Conservation (phyloP, 768 basidiomycete species). For the Termitomyces sp. region DNA sequence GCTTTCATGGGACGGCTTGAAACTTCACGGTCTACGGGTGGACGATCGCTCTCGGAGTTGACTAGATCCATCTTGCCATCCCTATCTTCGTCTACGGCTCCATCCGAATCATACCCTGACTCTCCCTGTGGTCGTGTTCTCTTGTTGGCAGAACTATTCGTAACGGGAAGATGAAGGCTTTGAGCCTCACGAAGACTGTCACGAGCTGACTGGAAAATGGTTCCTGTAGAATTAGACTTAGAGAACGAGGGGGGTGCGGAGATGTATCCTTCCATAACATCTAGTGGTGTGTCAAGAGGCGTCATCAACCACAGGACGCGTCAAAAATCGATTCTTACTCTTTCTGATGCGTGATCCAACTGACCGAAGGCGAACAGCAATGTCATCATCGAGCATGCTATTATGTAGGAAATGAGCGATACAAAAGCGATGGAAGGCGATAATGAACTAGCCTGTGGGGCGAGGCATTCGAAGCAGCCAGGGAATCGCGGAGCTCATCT, state of each 20-base stretch:
- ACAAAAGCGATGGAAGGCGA: not conserved
- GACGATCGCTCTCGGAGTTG: slow-evolving; percentile 5
- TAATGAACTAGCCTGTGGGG: slow-evolving; percentile 11
- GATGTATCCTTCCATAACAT: slow-evolving; percentile 56
- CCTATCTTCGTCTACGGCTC: slow-evolving; percentile 18
- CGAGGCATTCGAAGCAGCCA: slow-evolving; percentile 10
- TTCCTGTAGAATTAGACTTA: slow-evolving; percentile 32
- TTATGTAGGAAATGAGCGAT: slow-evolving; percentile 12
- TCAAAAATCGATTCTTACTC: slow-evolving; percentile 32
- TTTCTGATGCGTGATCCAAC: slow-evolving; percentile 56
- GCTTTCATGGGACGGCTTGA: slow-evolving; percentile 31
- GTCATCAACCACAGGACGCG: slow-evolving; percentile 7
- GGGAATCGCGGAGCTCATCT: slow-evolving; percentile 16
- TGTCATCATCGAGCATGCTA: slow-evolving; percentile 41
- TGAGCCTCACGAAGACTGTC: slow-evolving; percentile 49
- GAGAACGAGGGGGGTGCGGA: slow-evolving; percentile 32
- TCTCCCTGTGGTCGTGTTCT: slow-evolving; percentile 29
- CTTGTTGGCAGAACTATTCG: slow-evolving; percentile 21
- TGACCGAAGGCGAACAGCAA: slow-evolving; percentile 48
- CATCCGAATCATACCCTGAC: slow-evolving; percentile 19
- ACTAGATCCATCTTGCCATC: slow-evolving; percentile 7
- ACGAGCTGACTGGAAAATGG: slow-evolving; percentile 49
- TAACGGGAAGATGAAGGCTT: slow-evolving; percentile 10
- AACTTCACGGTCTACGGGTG: not conserved
- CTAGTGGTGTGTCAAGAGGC: slow-evolving; percentile 32